These are phyloP conservation scores for Penicillium sp. DNA, from an alignment of 2,329 filamentous ascomycete species.

Conservation along the genomic window DNA sequence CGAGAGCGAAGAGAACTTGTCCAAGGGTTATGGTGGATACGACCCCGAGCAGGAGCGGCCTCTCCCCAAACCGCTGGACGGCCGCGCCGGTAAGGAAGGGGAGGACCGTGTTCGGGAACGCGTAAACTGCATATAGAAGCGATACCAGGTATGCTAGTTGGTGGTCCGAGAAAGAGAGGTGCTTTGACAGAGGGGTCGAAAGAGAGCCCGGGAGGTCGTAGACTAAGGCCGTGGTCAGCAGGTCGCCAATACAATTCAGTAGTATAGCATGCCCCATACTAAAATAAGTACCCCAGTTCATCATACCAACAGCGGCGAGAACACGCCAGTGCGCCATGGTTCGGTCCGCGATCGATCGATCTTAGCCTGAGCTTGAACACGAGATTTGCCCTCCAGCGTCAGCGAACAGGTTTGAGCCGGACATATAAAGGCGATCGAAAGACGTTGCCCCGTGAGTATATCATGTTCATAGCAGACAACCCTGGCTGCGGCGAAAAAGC, in stretches of 20 bases:
- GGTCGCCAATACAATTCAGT: background rate
- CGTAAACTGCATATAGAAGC: conserved; percentile 10
- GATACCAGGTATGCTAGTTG: conserved; percentile 11
- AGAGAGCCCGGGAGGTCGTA: conserved; percentile 11
- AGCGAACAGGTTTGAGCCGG: background rate
- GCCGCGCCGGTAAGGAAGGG: conserved; percentile 11
- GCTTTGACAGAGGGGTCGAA: conserved; percentile 1
- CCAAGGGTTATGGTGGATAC: conserved; percentile 1
- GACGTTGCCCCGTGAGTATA: background rate
- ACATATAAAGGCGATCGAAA: background rate
- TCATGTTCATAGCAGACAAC: background rate
- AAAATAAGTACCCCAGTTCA: conserved; percentile 5
- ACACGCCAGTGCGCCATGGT: conserved; percentile 13
- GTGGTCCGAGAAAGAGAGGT: conserved; percentile 9
- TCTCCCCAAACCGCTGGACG: conserved; percentile 12
- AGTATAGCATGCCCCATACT: background rate
- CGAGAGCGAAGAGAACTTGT: conserved; percentile 10
- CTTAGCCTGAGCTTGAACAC: background rate
- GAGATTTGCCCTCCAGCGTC: background rate
- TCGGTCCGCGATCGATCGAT: background rate
- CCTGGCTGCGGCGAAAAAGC: background rate
- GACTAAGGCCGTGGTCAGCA: conserved; percentile 1
- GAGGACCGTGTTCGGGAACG: conserved; percentile 9
- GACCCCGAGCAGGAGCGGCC: background rate
- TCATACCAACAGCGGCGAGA: conserved; percentile 4